Conservation (phyloP, 2,329 filamentous ascomycete genomes). For the Fusarium napiforme region DNA sequence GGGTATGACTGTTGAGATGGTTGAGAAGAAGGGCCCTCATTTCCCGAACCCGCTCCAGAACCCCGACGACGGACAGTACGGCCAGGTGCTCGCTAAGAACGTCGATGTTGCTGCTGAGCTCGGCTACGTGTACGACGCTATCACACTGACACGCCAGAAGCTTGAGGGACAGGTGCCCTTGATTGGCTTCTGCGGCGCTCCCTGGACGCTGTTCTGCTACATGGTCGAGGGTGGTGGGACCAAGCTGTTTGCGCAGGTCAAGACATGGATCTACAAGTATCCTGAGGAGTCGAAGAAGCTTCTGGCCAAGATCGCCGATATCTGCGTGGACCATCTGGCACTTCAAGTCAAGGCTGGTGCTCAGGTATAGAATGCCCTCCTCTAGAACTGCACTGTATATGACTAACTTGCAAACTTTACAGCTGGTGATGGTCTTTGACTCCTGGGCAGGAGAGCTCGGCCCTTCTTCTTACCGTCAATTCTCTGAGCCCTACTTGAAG, state of each 20-base stretch:
- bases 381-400: not conserved
- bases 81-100: slow-evolving; percentile 76
- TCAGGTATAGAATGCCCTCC: slow-evolving; percentile 65
- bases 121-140: slow-evolving; percentile 95
- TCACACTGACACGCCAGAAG: slow-evolving; percentile 90
- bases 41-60: slow-evolving; percentile 86
- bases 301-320: slow-evolving; percentile 89
- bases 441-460: slow-evolving; percentile 97
- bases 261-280: slow-evolving; percentile 97
- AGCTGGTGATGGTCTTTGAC: slow-evolving; percentile 96
- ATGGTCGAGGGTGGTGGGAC: slow-evolving; percentile 98
- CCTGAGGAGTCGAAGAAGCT: slow-evolving; percentile 81
- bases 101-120: slow-evolving; percentile 89
- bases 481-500: slow-evolving; percentile 86
- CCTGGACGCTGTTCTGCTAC: slow-evolving; percentile 97
- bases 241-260: slow-evolving; percentile 92
- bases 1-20: slow-evolving; percentile 99
- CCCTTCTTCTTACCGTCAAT: slow-evolving; percentile 82
- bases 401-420: slow-evolving; percentile 4
- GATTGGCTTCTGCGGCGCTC: slow-evolving; percentile 96
- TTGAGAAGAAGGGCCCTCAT: slow-evolving; percentile 95
- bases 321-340: slow-evolving; percentile 95
- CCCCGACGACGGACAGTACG: slow-evolving; percentile 86
- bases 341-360: slow-evolving; percentile 93
- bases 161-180: slow-evolving; percentile 88